Percentiles rank a stretch among this genome's conserved stretches.
Conservation (phyloP, 768 basidiomycete genomes). For the Amanita inopinata region DNA sequence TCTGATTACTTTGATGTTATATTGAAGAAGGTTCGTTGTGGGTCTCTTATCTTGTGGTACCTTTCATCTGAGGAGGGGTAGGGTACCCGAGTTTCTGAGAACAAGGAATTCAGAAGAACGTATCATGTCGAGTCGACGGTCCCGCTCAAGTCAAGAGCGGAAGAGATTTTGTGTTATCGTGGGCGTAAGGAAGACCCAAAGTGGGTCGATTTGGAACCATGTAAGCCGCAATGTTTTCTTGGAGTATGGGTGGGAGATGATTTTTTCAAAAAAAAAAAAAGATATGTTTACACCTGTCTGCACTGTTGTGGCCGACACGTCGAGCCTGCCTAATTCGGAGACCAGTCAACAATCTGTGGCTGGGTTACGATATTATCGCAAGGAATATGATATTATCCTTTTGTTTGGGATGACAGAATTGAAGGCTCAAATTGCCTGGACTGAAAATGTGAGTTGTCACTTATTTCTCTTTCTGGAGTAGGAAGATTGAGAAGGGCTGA, state of each 20-base stretch:
- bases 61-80: conserved; percentile 11
- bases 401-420: conserved; percentile 39
- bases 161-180: conserved; percentile 19
- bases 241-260: background rate
- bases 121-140: conserved; percentile 22
- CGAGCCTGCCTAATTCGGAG: conserved; percentile 5
- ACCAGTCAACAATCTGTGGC: background rate
- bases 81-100: conserved; percentile 36
- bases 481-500: background rate
- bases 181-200: conserved; percentile 16
- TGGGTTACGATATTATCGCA: conserved; percentile 14
- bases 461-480: background rate
- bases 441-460: conserved; percentile 26
- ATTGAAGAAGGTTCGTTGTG: conserved; percentile 26
- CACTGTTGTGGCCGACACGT: conserved; percentile 19
- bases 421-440: conserved; percentile 35
- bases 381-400: conserved; percentile 26
- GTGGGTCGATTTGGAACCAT: conserved; percentile 21
- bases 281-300: conserved; percentile 21
- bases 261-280: conserved; percentile 5
- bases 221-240: conserved; percentile 14
- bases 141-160: conserved; percentile 15
- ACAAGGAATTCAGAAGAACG: conserved; percentile 31
- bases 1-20: conserved; percentile 33
- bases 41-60: background rate